These are phyloP conservation scores for Friedmanniomyces endolithicus DNA, from an alignment of 495 filamentous ascomycete genomes.

Conservation along the genomic window DNA sequence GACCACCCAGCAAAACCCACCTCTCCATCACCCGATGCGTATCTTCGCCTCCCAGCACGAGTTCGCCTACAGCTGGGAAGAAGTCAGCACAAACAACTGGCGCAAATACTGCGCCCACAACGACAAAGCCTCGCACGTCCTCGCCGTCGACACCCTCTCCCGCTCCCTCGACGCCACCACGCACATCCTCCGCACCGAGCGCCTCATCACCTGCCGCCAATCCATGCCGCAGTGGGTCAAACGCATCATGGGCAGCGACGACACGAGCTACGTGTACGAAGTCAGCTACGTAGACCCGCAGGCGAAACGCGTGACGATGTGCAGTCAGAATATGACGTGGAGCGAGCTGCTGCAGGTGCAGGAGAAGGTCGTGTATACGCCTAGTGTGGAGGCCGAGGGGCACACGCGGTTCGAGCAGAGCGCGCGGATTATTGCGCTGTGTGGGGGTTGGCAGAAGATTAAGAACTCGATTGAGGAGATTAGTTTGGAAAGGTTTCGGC, in stretches of 20 bases:
- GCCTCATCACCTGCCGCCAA: slow-evolving; percentile 90
- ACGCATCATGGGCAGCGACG: slow-evolving; percentile 59
- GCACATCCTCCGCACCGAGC: slow-evolving; percentile 88
- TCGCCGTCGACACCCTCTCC: slow-evolving; percentile 84
- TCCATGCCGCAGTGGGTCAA: slow-evolving; percentile 76
- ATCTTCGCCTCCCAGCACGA: slow-evolving; percentile 79
- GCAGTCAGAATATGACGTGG: slow-evolving; percentile 81
- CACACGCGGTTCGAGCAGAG: slow-evolving; percentile 74
- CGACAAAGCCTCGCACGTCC: slow-evolving; percentile 82
- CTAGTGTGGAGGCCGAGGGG: slow-evolving; percentile 28
- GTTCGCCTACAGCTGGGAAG: slow-evolving; percentile 96
- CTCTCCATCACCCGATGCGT: slow-evolving; percentile 50
- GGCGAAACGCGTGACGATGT: slow-evolving; percentile 81
- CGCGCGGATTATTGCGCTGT: slow-evolving; percentile 83
- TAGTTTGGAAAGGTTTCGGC: slow-evolving; percentile 71
- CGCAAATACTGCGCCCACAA: slow-evolving; percentile 98
- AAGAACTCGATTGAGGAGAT: slow-evolving; percentile 89
- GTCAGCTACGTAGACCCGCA: slow-evolving; percentile 81
- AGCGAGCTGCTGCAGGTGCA: slow-evolving; percentile 75
- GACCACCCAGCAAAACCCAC: background rate
- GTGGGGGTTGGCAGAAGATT: slow-evolving; percentile 91
- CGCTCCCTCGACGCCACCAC: slow-evolving; percentile 67
- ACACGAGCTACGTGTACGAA: slow-evolving; percentile 81
- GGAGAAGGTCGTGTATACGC: slow-evolving; percentile 74
- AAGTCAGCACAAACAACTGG: slow-evolving; percentile 99